Evolutionary conservation across 768 basidiomycete species (phyloP), one percentile per base, ranked within the genome.

Genomic region (Amanita molliuscula): DNA sequence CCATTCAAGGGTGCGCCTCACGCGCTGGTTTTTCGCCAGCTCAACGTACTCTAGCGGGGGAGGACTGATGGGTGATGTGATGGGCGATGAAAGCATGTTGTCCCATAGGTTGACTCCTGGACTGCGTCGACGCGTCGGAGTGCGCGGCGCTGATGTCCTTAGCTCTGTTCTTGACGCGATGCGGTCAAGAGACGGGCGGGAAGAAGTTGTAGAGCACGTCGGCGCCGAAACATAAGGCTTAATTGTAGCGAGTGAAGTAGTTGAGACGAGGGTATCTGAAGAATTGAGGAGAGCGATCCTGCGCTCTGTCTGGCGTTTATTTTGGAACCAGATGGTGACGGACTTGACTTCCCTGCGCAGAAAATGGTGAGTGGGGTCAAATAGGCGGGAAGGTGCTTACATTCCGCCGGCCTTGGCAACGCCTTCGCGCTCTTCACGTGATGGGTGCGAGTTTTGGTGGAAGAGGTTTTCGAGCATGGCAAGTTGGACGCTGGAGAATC

Each of bases 281-380:
- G 48, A 68, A 48, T 66, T 72, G 54, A 68, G 65, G 42, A 75
- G 65, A 21, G 77, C 75, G 23, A 72, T 69, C 58, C 76, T 76
- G 57, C 79, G 77, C 55, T 81, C 79, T 35, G 77, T 81, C 58
- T 87, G 83, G 13, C 85, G 80, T 64, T 80, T 85, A 62, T 88
- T 88, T 65, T 88, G 85, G 62, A 87, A 87, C 85, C 85, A 88
- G 35, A 87, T 81, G n/a, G 83, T 82, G 47, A 82, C 79, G 1
- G 80, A 81, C 56, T 79, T 81, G 25, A 75, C 69, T 60, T 82
- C 80, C 81, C 81, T 82, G 53, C 15, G 25, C 38, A 25, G 50
- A 54, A 50, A 42, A 43, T 46, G 28, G 15, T 53, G 50, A 40
- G 51, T 44, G 52, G 52, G 15, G 41, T 26, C 25, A 20, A 29